phyloP scores from a whole-genome alignment of 352 stramenopile species.

The Detonula confervacea region DNA sequence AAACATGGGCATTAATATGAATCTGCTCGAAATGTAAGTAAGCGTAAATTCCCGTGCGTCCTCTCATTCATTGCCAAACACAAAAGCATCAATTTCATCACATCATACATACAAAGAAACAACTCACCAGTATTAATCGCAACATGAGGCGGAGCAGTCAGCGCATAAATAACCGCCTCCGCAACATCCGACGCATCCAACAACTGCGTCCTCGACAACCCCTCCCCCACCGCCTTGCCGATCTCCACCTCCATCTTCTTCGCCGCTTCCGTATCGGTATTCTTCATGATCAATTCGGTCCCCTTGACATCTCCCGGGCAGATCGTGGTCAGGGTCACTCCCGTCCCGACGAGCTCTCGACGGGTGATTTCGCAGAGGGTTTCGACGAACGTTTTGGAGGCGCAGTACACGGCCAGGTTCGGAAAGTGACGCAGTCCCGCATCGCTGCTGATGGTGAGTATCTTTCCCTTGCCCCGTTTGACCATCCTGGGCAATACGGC shows the following conservation, averaged over 20 bases:
- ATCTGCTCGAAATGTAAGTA: too few species aligned
- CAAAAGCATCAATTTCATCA: too few species aligned
- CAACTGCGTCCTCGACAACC: slow-evolving; percentile 80
- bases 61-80: too few species aligned
- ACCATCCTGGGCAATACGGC: slow-evolving; percentile 47
- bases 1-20: background rate
- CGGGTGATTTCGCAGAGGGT: slow-evolving; percentile 88
- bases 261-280: slow-evolving; percentile 87
- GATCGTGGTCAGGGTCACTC: slow-evolving; percentile 89
- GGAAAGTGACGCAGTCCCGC: slow-evolving; percentile 75
- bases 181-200: slow-evolving; percentile 89
- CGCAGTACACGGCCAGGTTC: slow-evolving; percentile 88
- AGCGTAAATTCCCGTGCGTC: too few species aligned
- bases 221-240: slow-evolving; percentile 63
- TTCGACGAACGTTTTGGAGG: slow-evolving; percentile 91
- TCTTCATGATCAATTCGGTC: slow-evolving; percentile 89
- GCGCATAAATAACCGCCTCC: slow-evolving; percentile 88
- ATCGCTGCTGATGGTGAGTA: slow-evolving; percentile 63
- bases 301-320: slow-evolving; percentile 89
- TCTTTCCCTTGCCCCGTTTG: slow-evolving; percentile 45
- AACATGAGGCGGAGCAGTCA: slow-evolving; percentile 81
- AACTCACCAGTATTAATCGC: slow-evolving; percentile 86
- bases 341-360: slow-evolving; percentile 88
- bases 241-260: slow-evolving; percentile 68
- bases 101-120: background rate